Evolutionary conservation across 345 rosid genomes (phyloP).

Genomic region (Corchorus olitorius): DNA sequence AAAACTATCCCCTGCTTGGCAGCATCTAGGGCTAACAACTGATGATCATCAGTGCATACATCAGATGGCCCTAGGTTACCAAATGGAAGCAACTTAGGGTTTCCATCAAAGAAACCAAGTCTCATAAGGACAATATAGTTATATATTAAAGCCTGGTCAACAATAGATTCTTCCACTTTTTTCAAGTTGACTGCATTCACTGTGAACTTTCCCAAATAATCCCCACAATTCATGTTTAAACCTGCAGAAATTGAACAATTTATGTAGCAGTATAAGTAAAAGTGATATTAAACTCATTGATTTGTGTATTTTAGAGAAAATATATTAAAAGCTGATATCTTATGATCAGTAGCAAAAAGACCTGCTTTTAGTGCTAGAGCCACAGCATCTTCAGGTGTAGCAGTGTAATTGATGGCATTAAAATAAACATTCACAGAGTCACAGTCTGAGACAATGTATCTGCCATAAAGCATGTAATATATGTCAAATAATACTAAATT

Average conservation of each 20-base stretch:
- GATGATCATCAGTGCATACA: slow-evolving; percentile 46
- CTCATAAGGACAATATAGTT: slow-evolving; percentile 48
- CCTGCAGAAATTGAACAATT: slow-evolving; percentile 26
- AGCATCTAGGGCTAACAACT: slow-evolving; percentile 45
- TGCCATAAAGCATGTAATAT: slow-evolving; percentile 20
- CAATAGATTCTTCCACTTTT: slow-evolving; percentile 43
- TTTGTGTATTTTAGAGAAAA: background rate
- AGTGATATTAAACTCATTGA: background rate
- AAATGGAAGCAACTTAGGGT: slow-evolving; percentile 37
- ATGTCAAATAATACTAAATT: too few relatives aligned
- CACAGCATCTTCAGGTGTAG: slow-evolving; percentile 63
- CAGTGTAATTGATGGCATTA: slow-evolving; percentile 34
- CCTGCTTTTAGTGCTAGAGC: slow-evolving; percentile 53
- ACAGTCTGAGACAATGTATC: slow-evolving; percentile 61
- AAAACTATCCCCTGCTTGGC: slow-evolving; percentile 57
- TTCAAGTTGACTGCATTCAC: slow-evolving; percentile 38
- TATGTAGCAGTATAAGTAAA: background rate
- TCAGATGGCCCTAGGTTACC: slow-evolving; percentile 53
- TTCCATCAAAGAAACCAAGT: slow-evolving; percentile 57
- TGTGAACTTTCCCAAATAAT: slow-evolving; percentile 41
- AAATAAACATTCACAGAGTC: slow-evolving; percentile 57
- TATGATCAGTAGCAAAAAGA: background rate
- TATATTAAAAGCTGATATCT: background rate
- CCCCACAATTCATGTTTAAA: slow-evolving; percentile 53
- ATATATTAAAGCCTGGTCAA: slow-evolving; percentile 46